Evolutionary conservation across 2,329 filamentous ascomycete genomes (phyloP).

Genomic region (Diaporthe sp.): DNA sequence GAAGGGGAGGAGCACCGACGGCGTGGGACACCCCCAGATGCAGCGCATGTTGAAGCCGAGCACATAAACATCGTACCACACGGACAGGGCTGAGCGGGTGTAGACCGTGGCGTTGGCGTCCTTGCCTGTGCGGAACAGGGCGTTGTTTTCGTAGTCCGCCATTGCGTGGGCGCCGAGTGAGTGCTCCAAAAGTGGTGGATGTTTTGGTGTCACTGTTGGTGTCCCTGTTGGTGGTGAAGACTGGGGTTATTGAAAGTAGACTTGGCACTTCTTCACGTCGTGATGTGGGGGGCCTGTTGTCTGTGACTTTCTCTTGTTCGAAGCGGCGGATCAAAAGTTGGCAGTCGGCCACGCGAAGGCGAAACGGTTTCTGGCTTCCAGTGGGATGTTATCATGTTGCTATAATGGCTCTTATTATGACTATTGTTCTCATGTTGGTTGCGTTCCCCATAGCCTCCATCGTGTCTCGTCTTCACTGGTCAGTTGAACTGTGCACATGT

Average conservation of each 20-base stretch:
- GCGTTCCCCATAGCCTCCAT: conserved; percentile 10
- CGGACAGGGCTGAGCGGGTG: conserved; percentile 39
- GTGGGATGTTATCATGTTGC: conserved; percentile 13
- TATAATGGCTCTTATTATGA: conserved; percentile 30
- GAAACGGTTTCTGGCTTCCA: background rate
- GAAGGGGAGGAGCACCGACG: conserved; percentile 50
- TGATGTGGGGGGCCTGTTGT: background rate
- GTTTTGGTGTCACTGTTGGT: background rate
- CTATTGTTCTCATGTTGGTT: conserved; percentile 23
- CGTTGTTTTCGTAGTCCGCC: conserved; percentile 34
- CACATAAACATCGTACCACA: conserved; percentile 52
- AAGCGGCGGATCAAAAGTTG: background rate
- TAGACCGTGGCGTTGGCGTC: conserved; percentile 40
- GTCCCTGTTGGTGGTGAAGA: background rate
- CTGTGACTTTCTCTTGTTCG: background rate
- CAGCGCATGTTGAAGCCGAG: conserved; percentile 53
- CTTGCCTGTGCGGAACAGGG: conserved; percentile 31
- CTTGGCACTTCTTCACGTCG: background rate
- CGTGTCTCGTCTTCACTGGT: conserved; percentile 35
- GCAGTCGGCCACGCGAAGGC: conserved; percentile 13
- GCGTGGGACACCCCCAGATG: conserved; percentile 54
- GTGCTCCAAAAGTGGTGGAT: background rate
- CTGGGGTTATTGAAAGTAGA: background rate
- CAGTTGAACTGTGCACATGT: conserved; percentile 18
- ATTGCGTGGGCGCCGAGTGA: conserved; percentile 3